A percentile compares a stretch with the other conserved stretches of the same genome.
These are phyloP conservation scores for Agroathelia rolfsii DNA, from an alignment of 1,284 basidiomycete species.

Conservation along the genomic window DNA sequence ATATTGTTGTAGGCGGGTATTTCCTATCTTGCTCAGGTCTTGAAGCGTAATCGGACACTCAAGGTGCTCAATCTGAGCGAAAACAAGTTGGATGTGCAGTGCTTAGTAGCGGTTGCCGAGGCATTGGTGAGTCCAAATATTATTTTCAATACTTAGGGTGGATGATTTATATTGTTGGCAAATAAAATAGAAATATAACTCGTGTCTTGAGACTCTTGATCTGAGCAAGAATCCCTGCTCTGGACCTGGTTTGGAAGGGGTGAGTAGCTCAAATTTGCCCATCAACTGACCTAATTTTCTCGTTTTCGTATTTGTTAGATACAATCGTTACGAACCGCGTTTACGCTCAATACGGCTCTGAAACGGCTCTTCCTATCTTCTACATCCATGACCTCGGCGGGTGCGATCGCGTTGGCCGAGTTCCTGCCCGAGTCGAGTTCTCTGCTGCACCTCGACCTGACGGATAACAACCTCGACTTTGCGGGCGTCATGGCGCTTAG, in stretches of 20 bases:
- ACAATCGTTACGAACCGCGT: slow-evolving; percentile 81
- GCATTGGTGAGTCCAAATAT: slow-evolving; percentile 54
- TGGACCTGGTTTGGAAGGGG: slow-evolving; percentile 79
- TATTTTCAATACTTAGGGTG: slow-evolving; percentile 3
- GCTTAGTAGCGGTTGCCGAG: slow-evolving; percentile 79
- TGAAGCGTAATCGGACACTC: slow-evolving; percentile 92
- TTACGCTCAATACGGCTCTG: slow-evolving; percentile 86
- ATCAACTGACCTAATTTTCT: not conserved
- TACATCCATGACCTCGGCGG: slow-evolving; percentile 74
- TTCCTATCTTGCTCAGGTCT: slow-evolving; percentile 85
- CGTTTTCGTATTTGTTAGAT: slow-evolving; percentile 37
- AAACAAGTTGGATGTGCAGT: slow-evolving; percentile 82
- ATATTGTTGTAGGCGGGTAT: slow-evolving; percentile 54
- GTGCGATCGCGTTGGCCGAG: slow-evolving; percentile 92
- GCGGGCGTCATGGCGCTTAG: slow-evolving; percentile 90
- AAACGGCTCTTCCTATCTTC: slow-evolving; percentile 88
- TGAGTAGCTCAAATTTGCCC: slow-evolving; percentile 27
- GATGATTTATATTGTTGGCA: not conserved
- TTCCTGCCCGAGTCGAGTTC: slow-evolving; percentile 87
- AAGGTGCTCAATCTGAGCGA: slow-evolving; percentile 92
- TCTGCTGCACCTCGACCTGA: slow-evolving; percentile 84
- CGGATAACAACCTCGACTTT: slow-evolving; percentile 73
- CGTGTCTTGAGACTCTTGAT: slow-evolving; percentile 88
- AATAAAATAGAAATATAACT: slow-evolving; percentile 99
- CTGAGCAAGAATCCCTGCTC: slow-evolving; percentile 90